A percentile compares a stretch with the other conserved stretches of the same genome.
phyloP scores from a whole-genome alignment of 108 stramenopile species.

The Nitzschia putrida region DNA sequence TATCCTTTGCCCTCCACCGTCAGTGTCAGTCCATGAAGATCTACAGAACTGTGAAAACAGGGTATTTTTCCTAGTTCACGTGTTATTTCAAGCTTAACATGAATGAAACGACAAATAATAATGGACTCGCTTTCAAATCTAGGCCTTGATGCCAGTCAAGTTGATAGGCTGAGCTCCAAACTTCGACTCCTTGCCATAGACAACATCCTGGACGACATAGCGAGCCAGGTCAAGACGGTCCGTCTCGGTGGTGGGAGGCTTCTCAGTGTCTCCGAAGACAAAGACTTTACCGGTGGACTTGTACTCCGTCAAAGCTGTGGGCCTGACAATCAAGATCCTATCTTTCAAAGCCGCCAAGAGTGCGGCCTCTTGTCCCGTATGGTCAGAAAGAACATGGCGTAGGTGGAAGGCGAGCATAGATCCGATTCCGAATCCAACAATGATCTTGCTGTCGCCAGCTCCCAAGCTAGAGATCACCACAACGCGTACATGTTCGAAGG shows the following conservation, averaged over 20 bases:
- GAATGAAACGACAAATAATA: no score
- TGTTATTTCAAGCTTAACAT: no score
- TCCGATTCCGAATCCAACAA: slow-evolving; percentile 37
- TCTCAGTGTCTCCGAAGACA: slow-evolving; percentile 3
- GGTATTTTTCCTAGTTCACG: no score
- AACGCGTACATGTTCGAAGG: slow-evolving; percentile 23
- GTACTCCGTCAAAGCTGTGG: slow-evolving; percentile 31
- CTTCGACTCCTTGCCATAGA: background rate
- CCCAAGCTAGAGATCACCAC: slow-evolving; percentile 32
- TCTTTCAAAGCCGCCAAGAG: slow-evolving; percentile 9
- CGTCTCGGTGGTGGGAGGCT: slow-evolving; percentile 21
- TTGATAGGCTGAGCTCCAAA: background rate
- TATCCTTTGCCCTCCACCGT: no score
- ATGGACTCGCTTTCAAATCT: no score
- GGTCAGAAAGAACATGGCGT: slow-evolving; percentile 32
- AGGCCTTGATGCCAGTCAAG: background rate
- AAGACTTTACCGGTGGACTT: slow-evolving; percentile 14
- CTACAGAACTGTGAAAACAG: no score
- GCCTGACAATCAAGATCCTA: slow-evolving; percentile 23
- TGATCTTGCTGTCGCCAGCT: slow-evolving; percentile 24
- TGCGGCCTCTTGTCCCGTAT: slow-evolving; percentile 24
- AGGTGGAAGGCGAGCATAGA: slow-evolving; percentile 23
- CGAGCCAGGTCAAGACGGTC: slow-evolving; percentile 39
- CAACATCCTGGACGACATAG: slow-evolving; percentile 22
- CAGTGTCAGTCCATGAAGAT: no score